Evolutionary conservation across 768 basidiomycete species (phyloP).

Genomic region (Tulasnella sp.): DNA sequence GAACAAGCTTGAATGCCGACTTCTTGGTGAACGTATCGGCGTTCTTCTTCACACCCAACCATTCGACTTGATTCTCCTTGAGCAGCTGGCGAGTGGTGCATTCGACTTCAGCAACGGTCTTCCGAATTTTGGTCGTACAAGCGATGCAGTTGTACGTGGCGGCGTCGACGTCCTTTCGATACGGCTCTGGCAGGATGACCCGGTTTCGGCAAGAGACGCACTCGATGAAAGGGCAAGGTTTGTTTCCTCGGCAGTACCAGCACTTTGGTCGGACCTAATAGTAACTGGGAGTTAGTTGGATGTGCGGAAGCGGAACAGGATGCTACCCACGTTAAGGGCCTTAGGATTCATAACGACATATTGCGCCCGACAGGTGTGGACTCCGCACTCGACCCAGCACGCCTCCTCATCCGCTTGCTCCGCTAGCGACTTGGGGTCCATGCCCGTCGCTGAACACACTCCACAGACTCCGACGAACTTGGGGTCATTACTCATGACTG

Average conservation of each 20-base stretch:
- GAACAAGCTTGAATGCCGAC: constrained; percentile 43
- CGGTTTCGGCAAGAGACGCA: constrained; percentile 41
- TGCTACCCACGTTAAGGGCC: too few relatives aligned
- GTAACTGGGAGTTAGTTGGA: too few relatives aligned
- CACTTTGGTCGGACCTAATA: constrained; percentile 42
- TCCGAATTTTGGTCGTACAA: constrained; percentile 35
- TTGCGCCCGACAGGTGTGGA: too few relatives aligned
- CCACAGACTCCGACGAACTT: constrained; percentile 37
- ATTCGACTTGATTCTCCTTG: constrained; percentile 40
- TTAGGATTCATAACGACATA: too few relatives aligned
- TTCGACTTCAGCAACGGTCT: constrained; percentile 34
- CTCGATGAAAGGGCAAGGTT: neutral
- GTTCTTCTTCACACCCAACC: constrained; percentile 40
- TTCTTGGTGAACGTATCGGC: constrained; percentile 38
- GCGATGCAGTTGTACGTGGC: constrained; percentile 35
- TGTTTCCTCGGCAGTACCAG: constrained; percentile 41
- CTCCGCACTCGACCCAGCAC: too few relatives aligned
- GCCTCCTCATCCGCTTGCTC: too few relatives aligned
- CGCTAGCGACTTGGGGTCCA: too few relatives aligned
- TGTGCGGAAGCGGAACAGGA: too few relatives aligned
- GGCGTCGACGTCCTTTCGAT: constrained; percentile 26
- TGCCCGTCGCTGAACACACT: constrained; percentile 31
- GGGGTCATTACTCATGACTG: constrained; percentile 40
- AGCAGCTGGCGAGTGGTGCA: constrained; percentile 38
- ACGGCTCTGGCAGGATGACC: constrained; percentile 39